phyloP scores from a whole-genome alignment of 1,284 basidiomycete genomes.

The Boletus holoroseus region DNA sequence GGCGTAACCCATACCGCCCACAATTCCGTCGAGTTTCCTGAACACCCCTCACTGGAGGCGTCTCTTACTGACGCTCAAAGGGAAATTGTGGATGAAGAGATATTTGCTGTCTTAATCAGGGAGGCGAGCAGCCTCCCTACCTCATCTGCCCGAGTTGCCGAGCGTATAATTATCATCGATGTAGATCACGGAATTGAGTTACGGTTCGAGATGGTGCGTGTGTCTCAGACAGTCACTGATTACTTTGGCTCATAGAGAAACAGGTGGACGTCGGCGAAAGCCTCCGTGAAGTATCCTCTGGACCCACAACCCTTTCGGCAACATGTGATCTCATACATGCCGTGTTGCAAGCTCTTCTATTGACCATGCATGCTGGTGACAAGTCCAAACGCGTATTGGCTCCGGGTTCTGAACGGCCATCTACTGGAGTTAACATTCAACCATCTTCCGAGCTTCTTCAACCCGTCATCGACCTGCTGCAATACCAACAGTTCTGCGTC shows the following conservation, averaged over 20 bases:
- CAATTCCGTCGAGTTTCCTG: slow-evolving; percentile 36
- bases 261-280: slow-evolving; percentile 33
- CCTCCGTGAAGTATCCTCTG: slow-evolving; percentile 7
- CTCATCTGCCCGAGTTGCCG: slow-evolving; percentile 67
- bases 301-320: slow-evolving; percentile 31
- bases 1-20: slow-evolving; percentile 35
- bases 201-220: slow-evolving; percentile 44
- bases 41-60: slow-evolving; percentile 42
- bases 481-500: slow-evolving; percentile 68
- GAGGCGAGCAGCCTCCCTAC: slow-evolving; percentile 69
- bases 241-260: slow-evolving; percentile 11
- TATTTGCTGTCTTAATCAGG: slow-evolving; percentile 63
- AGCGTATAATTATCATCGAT: slow-evolving; percentile 67
- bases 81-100: slow-evolving; percentile 72
- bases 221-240: slow-evolving; percentile 5
- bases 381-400: slow-evolving; percentile 47
- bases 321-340: slow-evolving; percentile 68
- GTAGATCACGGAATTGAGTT: slow-evolving; percentile 64
- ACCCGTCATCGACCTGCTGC: slow-evolving; percentile 67
- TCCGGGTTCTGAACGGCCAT: slow-evolving; percentile 29
- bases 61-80: slow-evolving; percentile 55
- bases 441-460: slow-evolving; percentile 47
- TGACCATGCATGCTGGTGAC: slow-evolving; percentile 53
- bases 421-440: slow-evolving; percentile 12
- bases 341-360: slow-evolving; percentile 55